Conservation (phyloP, 1,284 basidiomycete genomes). For the Bondarzewia mesenterica region DNA sequence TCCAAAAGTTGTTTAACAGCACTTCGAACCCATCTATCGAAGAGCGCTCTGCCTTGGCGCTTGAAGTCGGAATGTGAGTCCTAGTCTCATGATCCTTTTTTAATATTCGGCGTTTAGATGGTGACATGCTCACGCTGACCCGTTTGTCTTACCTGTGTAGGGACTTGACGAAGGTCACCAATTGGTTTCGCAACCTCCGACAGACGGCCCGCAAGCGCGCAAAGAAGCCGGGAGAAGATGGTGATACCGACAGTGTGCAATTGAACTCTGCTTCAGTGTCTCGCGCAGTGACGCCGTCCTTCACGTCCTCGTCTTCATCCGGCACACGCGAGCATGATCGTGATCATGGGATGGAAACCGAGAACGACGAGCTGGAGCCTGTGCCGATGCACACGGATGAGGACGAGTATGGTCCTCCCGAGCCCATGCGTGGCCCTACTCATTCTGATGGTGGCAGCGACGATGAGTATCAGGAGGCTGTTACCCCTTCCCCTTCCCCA, state of each 20-base stretch:
- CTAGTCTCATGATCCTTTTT: neutral
- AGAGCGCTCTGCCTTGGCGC: slow-evolving; percentile 61
- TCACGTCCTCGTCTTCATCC: slow-evolving; percentile 29
- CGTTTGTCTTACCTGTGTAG: slow-evolving; percentile 25
- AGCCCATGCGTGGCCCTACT: slow-evolving; percentile 18
- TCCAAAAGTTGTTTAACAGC: slow-evolving; percentile 58
- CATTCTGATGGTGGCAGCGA: slow-evolving; percentile 21
- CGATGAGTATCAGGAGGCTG: slow-evolving; percentile 59
- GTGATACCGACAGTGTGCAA: slow-evolving; percentile 26
- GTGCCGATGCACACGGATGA: slow-evolving; percentile 15
- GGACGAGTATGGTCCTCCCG: slow-evolving; percentile 11
- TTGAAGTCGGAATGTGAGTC: slow-evolving; percentile 57
- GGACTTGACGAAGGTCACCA: slow-evolving; percentile 77
- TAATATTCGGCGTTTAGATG: neutral
- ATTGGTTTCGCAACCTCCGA: slow-evolving; percentile 76
- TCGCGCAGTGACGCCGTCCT: slow-evolving; percentile 39
- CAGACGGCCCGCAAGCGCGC: slow-evolving; percentile 62
- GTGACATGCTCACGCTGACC: neutral
- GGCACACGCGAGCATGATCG: slow-evolving; percentile 8
- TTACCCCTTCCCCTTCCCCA: slow-evolving; percentile 57
- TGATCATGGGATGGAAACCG: slow-evolving; percentile 12
- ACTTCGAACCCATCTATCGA: slow-evolving; percentile 74
- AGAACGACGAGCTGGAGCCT: slow-evolving; percentile 15
- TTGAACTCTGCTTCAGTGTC: slow-evolving; percentile 32
- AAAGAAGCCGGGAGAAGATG: slow-evolving; percentile 26